A percentile compares a stretch with the other conserved stretches of the same genome.
These are phyloP conservation scores for Chaetomium sp. DNA, from an alignment of 2,329 filamentous ascomycete genomes.

Conservation along the genomic window DNA sequence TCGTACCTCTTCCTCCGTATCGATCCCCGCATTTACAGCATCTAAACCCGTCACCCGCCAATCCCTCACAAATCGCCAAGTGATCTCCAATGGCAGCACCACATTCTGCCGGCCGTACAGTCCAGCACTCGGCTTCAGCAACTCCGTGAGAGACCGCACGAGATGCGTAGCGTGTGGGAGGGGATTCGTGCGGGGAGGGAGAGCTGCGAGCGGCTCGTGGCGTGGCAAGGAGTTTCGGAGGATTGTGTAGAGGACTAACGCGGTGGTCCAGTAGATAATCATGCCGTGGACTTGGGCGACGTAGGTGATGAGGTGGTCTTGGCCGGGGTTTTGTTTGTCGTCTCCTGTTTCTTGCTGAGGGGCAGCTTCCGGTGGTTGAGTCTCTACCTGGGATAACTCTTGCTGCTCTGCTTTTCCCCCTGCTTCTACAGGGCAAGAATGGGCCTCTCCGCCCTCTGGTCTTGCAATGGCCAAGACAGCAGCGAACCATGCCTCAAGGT, in stretches of 20 bases:
- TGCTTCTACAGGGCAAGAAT: too few relatives aligned
- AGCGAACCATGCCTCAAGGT: constrained; percentile 8
- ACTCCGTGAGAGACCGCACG: constrained; percentile 1
- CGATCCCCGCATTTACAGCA: too few relatives aligned
- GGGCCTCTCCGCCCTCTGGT: too few relatives aligned
- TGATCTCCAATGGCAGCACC: constrained; percentile 10
- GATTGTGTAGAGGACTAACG: constrained; percentile 13
- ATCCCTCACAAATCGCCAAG: not conserved
- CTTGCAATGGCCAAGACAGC: not conserved
- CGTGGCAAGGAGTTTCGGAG: not conserved
- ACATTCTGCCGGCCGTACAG: constrained; percentile 13
- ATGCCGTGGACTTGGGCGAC: constrained; percentile 14
- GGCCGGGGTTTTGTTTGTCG: too few relatives aligned
- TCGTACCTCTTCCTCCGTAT: too few relatives aligned
- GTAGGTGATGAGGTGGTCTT: constrained; percentile 5
- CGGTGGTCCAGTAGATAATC: constrained; percentile 10
- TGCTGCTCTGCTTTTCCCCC: too few relatives aligned
- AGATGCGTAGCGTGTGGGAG: constrained; percentile 3
- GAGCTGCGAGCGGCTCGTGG: not conserved
- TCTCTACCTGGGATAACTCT: too few relatives aligned
- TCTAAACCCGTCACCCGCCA: not conserved
- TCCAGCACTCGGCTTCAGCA: constrained; percentile 8
- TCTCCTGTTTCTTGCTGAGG: too few relatives aligned
- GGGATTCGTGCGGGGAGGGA: constrained; percentile 3
- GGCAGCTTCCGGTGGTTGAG: too few relatives aligned